Base-by-base conservation (phyloP, 441 rosid species). In the Capsella rubella region DNA sequence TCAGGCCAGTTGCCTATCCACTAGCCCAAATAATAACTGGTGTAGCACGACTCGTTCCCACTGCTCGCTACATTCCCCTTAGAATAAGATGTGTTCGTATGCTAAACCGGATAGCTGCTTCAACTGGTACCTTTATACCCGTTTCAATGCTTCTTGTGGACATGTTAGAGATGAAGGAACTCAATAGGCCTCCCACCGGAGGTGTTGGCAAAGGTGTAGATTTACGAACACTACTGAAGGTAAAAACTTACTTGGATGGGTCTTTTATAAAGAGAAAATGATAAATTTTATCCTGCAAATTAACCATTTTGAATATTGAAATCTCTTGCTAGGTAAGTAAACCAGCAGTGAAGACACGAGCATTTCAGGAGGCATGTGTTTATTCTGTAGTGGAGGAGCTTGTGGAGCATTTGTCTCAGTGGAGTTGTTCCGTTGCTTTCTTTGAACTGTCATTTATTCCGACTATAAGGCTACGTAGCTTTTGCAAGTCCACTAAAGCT, bases 81-180 rank as follows among this genome's bases (percentile, higher is more conserved):
- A 84, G 97, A 84, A 74, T 95, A 78, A 85, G 93, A 79, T 95
- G 99, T 55, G 87, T 89, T 59, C 85, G 87, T 86, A 95, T 95
- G 99, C 89, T 95, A 55, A 95, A 95, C 69, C 85, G 84, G 5
- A 89, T 95, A 72, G 87, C 95, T 74, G 88, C 89, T 31, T 78
- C 92, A 1, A 92, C 97, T 2, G 85, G 85, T 65, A 82, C 89
- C n/a, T 95, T 78, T 55, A 90, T 93, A 67, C 98, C 98, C 3
- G 90, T 91, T 85, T 91, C 97, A 50, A 87, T 86, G 84, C 96
- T 91, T 62, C 94, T 95, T 60, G 60, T 92, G 82, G 98, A 93
- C 82, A 95, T 95, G 99, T 84, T 95, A 73, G 97, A 95, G 78
- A 93, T 93, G 97, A 95, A 95, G 80, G 97, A 93, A 78, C 81